These are phyloP conservation scores for Stephanodiscus minutulus DNA, from an alignment of 108 stramenopile genomes.

Conservation along the genomic window DNA sequence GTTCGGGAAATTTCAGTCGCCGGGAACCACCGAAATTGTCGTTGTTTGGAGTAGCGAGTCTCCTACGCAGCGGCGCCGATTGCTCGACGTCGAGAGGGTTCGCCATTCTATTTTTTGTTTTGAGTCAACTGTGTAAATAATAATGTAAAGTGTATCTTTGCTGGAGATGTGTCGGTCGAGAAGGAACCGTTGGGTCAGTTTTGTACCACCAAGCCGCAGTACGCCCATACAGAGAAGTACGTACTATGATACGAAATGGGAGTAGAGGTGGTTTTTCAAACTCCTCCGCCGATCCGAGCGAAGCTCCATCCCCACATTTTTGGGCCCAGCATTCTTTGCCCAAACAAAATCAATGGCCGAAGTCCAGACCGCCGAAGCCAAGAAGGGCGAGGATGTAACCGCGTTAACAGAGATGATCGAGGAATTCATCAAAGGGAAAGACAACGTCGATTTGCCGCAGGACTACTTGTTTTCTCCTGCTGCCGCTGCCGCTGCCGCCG, in stretches of 20 bases:
- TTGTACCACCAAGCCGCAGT: too few species aligned
- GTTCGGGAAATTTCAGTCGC: neutral
- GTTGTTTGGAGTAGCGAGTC: slow-evolving; percentile 7
- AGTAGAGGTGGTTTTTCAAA: too few species aligned
- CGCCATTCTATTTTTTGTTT: slow-evolving; percentile 1
- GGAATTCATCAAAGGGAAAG: slow-evolving; percentile 1
- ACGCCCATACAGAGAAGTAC: too few species aligned
- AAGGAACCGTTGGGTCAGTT: too few species aligned
- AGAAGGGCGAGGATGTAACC: neutral
- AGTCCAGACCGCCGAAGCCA: neutral
- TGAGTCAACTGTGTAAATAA: too few species aligned
- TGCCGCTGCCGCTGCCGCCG: neutral
- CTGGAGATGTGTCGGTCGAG: too few species aligned
- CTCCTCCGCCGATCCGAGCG: too few species aligned
- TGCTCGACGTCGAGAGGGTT: slow-evolving; percentile 14
- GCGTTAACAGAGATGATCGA: neutral
- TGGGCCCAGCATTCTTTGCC: neutral
- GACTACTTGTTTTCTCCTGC: slow-evolving; percentile 5
- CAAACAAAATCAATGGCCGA: slow-evolving; percentile 1
- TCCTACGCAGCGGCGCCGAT: slow-evolving; percentile 13
- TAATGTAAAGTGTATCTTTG: too few species aligned
- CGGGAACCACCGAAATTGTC: neutral
- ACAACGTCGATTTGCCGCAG: neutral
- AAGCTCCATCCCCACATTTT: too few species aligned
- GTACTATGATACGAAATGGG: too few species aligned